phyloP scores from a whole-genome alignment of 2,329 filamentous ascomycete species.

The Aspergillus chevalieri region DNA sequence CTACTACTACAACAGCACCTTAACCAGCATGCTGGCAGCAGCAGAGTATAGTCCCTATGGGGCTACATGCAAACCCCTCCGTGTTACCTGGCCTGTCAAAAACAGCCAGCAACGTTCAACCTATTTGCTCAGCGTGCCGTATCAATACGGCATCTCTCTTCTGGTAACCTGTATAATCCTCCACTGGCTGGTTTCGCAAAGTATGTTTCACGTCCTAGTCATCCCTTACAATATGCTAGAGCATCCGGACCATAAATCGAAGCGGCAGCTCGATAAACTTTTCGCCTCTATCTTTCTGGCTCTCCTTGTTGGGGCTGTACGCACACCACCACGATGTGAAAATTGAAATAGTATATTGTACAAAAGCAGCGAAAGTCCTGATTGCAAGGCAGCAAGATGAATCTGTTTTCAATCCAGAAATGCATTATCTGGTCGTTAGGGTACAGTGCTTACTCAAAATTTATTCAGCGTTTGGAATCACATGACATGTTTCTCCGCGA shows the following conservation, averaged over 20 bases:
- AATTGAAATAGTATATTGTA: too few species aligned
- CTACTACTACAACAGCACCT: constrained; percentile 27
- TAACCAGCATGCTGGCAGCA: constrained; percentile 42
- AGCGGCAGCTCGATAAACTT: constrained; percentile 2
- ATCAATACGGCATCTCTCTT: constrained; percentile 25
- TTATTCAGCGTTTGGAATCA: not conserved
- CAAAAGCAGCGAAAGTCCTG: too few species aligned
- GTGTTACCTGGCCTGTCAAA: constrained; percentile 36
- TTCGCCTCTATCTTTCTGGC: constrained; percentile 4
- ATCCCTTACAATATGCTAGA: constrained; percentile 11
- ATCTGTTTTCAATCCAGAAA: too few species aligned
- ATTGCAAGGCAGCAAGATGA: too few species aligned
- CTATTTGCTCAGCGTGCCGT: constrained; percentile 42
- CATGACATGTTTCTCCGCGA: not conserved
- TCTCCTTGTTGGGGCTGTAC: constrained; percentile 1
- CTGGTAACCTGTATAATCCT: constrained; percentile 27
- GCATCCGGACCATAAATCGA: not conserved
- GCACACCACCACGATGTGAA: too few species aligned
- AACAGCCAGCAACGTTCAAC: constrained; percentile 37
- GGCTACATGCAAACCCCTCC: constrained; percentile 31
- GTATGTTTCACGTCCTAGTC: constrained; percentile 37
- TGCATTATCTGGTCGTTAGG: too few species aligned
- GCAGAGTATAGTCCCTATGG: constrained; percentile 45
- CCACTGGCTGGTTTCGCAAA: constrained; percentile 46
- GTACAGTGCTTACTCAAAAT: too few species aligned